Base-by-base conservation (phyloP, 495 filamentous ascomycete genomes). In the Endocarpon pusillum region DNA sequence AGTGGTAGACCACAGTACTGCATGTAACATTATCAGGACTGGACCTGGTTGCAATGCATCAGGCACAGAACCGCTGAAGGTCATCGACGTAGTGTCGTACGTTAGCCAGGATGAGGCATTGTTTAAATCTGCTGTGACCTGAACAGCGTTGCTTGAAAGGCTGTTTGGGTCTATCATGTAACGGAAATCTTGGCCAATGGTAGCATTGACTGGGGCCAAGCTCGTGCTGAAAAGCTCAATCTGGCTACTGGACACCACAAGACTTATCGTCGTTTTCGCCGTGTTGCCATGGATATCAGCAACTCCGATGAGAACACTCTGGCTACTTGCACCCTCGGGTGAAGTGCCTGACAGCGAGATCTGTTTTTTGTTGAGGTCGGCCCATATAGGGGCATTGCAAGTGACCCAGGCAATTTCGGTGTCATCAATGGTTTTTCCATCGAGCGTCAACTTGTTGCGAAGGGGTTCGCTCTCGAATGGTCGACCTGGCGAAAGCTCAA, bases 271-370 rank as follows among this genome's bases (percentile, higher is more conserved):
- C 8, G 77, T 51, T 26, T 64, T 75, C 4, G 83, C 63, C 19
- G 53, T 55, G 42, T 86, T 71, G 1, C 67, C 69, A 39, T 71
- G 77, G 9, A 51, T 57, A 46, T 91, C 81, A 6, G 51, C 62
- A 3, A 78, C 69, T 17, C 60, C 58, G 32, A 93, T 59, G 1
- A 67, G 75, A 32, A 89, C 65, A 37, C 75, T 80, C 12, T 67
- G 54, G 5, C 73, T 67, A 19, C 55, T 49, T 3, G 66, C 64
- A 40, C 58, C 44, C 17, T 52, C 42, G 0, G 77, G 73, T 11
- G 75, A 71, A 2, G 52, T 77, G 1, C 85, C 86, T 27, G 51
- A 66, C 8, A 93, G 50, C 1, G 54, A 53, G 38, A 83, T 59
- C 0, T 69, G 71, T n/a, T 57, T 37, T 9, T 66, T 55, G 41